Conservation (phyloP, 1,139 yeast species). For the Candida glucosophila region DNA sequence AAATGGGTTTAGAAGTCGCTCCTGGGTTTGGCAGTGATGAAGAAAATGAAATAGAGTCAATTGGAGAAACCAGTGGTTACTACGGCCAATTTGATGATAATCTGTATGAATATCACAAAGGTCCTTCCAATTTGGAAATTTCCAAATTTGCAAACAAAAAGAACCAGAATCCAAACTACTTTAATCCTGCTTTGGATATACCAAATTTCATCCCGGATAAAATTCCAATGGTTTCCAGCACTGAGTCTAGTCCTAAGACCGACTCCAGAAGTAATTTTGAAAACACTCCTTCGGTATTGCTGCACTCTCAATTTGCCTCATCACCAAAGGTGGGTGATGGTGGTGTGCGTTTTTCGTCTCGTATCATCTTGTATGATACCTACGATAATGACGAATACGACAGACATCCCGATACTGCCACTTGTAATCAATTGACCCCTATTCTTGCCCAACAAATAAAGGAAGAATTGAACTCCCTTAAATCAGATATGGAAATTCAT, state of each 20-base stretch:
- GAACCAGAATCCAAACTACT: background rate
- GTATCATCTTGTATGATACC: constrained; percentile 81
- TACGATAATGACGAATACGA: constrained; percentile 82
- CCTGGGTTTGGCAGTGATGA: constrained; percentile 18
- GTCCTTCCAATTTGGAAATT: no score
- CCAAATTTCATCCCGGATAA: constrained; percentile 17
- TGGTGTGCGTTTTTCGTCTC: constrained; percentile 68
- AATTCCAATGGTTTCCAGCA: constrained; percentile 18
- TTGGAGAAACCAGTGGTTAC: background rate
- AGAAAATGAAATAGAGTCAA: constrained; percentile 1
- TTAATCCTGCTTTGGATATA: constrained; percentile 9
- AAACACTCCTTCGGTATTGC: no score
- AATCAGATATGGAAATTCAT: constrained; percentile 77
- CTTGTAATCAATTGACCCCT: constrained; percentile 90
- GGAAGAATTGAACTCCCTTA: constrained; percentile 74
- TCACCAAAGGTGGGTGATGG: background rate
- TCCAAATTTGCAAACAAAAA: no score
- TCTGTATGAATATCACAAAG: no score
- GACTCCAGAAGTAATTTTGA: background rate
- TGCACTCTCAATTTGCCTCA: no score
- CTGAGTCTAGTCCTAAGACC: constrained; percentile 23
- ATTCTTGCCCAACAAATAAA: constrained; percentile 78
- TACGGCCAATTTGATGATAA: constrained; percentile 1
- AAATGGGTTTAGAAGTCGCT: constrained; percentile 17
- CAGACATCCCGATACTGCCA: constrained; percentile 87